These are phyloP conservation scores for Chaetoceros tenuissimus DNA, from an alignment of 108 stramenopile species.

Conservation along the genomic window DNA sequence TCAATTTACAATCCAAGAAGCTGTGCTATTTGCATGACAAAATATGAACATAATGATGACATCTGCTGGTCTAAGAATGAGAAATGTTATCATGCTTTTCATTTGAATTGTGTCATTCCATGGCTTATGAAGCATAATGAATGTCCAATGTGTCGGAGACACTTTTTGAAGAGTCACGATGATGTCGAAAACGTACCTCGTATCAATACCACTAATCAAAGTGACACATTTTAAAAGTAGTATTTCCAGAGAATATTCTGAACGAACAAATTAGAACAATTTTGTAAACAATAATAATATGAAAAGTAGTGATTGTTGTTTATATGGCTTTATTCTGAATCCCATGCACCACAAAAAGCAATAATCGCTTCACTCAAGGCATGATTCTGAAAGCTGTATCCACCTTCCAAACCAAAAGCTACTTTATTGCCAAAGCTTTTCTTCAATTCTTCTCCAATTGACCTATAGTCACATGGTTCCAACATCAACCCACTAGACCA, in stretches of 20 bases:
- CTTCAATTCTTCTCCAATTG: neutral
- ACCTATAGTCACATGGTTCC: neutral
- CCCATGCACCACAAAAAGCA: neutral
- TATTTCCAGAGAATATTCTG: too few relatives aligned
- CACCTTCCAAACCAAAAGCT: conserved; percentile 1
- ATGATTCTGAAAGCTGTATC: conserved; percentile 1
- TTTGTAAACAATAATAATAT: too few relatives aligned
- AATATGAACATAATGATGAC: conserved; percentile 19
- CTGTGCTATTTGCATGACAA: conserved; percentile 27
- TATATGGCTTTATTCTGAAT: too few relatives aligned
- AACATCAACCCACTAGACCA: neutral
- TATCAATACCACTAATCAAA: too few relatives aligned
- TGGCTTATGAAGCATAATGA: conserved; percentile 24
- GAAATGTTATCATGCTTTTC: conserved; percentile 27
- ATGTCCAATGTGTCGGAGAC: conserved; percentile 26
- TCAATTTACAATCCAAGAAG: neutral
- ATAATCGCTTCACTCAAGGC: neutral
- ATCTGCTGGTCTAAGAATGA: conserved; percentile 27
- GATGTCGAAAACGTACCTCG: conserved; percentile 8
- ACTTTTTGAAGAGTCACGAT: conserved; percentile 17
- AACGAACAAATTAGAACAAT: too few relatives aligned
- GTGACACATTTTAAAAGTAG: too few relatives aligned
- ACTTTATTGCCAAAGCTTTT: neutral
- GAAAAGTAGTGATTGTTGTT: too few relatives aligned
- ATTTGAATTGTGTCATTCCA: conserved; percentile 16